These are phyloP conservation scores for Pelargonium citronellum DNA, from an alignment of 441 rosid genomes.

Conservation along the genomic window DNA sequence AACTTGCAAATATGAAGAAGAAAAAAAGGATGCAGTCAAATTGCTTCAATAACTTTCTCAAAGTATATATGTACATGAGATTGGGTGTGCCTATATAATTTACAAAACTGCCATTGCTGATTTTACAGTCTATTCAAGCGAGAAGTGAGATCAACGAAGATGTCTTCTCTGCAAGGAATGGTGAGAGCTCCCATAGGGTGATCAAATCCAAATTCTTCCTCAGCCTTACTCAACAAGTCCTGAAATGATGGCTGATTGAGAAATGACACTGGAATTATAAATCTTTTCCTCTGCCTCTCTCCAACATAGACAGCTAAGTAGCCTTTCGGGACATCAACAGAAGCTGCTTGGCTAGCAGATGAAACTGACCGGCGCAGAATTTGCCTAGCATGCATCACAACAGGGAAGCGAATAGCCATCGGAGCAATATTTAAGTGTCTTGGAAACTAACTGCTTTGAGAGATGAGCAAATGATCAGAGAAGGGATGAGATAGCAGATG, in stretches of 20 bases:
- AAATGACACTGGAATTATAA: conserved; percentile 14
- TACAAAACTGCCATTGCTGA: too few relatives aligned
- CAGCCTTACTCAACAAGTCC: background rate
- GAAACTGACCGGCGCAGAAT: conserved; percentile 17
- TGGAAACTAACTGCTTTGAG: background rate
- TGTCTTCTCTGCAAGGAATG: conserved; percentile 2
- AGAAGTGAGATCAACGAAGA: conserved; percentile 5
- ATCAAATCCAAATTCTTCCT: conserved; percentile 6
- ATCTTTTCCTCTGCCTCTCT: conserved; percentile 12
- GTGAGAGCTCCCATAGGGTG: conserved; percentile 10
- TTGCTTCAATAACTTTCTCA: too few relatives aligned
- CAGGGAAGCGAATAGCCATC: conserved; percentile 20
- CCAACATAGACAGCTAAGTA: conserved; percentile 17
- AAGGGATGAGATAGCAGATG: background rate
- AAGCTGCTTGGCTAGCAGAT: background rate
- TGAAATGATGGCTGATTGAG: conserved; percentile 11
- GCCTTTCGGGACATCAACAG: conserved; percentile 20
- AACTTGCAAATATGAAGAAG: too few relatives aligned
- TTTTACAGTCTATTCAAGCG: background rate
- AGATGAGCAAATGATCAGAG: background rate
- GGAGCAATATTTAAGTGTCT: too few relatives aligned
- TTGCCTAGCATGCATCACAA: conserved; percentile 20
- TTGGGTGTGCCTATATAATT: too few relatives aligned
- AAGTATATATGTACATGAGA: too few relatives aligned
- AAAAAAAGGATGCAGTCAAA: too few relatives aligned